Evolutionary conservation across 805 yeast genomes (phyloP).

Genomic region (Torulaspora gathmanii): DNA sequence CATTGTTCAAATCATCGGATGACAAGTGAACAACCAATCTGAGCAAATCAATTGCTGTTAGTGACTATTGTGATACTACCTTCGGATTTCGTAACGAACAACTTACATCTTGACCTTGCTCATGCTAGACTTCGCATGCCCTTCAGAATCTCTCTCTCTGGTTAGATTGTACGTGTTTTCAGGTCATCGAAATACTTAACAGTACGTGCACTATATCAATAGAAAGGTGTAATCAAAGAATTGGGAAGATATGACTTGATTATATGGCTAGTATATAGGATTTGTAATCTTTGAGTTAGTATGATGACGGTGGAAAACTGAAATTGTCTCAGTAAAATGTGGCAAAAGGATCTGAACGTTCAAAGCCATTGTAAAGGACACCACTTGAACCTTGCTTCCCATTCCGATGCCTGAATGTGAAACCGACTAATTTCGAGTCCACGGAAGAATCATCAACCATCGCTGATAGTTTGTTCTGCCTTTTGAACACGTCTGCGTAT

Average conservation of each 20-base stretch:
- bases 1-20: conserved; percentile 20
- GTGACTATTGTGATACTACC: not conserved
- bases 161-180: no score
- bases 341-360: conserved; percentile 38
- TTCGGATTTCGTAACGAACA: not conserved
- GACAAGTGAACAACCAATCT: conserved; percentile 22
- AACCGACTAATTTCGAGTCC: conserved; percentile 81
- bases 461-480: conserved; percentile 79
- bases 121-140: not conserved
- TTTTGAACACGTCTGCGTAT: conserved; percentile 93
- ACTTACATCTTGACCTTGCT: conserved; percentile 16
- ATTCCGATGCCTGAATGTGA: conserved; percentile 82
- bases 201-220: no score
- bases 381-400: conserved; percentile 39
- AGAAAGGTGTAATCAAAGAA: no score
- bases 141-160: not conserved
- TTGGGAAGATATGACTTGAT: not conserved
- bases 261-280: not conserved
- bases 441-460: conserved; percentile 52
- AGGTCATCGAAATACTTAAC: no score
- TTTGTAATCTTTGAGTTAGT: not conserved
- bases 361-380: conserved; percentile 34
- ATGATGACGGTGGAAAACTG: not conserved
- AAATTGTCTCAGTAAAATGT: conserved; percentile 30
- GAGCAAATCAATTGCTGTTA: conserved; percentile 1